Evolutionary conservation across 2,329 filamentous ascomycete species (phyloP), one percentile per base, ranked within the genome.

Genomic region (Cladosporium sp.): DNA sequence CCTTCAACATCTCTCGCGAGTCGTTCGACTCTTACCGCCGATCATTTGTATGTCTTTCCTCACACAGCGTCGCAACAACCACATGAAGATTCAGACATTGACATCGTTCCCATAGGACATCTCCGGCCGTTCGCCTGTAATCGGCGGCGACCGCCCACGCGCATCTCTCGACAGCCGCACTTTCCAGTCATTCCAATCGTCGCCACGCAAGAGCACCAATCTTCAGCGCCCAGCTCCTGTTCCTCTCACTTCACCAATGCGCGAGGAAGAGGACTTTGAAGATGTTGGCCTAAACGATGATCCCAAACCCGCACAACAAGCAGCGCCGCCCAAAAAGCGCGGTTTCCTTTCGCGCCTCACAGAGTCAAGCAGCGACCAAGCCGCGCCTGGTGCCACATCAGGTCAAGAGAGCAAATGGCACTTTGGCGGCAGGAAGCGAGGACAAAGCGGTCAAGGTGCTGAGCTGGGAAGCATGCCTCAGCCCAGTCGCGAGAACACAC

Each of bases 1-100:
- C 91, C 15, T 98, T 98, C 77, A 92, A 91, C 69, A 98, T 98
- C 77, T 97, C 93, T 44, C 87, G 94, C 74, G 95, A 98, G 80
- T 97, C 93, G 1, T 98, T 98, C 75, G 95, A 98, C 78, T 97
- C 93, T 3, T 98, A 98, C 80, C 86, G 95, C 69, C 88, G 95
- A 74, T 97, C 93, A 70, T 98, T 98, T 82, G 94, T 97, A 86
- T 72, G 90, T 84, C 15, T n/a, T n/a, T 44, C 51, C 32, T 34
- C 55, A 21, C 34, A 34, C n/a, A 21, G 3, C 18, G 28, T 32
- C 26, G 60, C 34, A 30, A 21, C 49, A 7, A 26, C n/a, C 21
- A 32, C 58, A 59, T n/a, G 11, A 3, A 32, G 55, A 58, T 38
- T 4, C 32, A 24, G 51, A 18, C 59, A 58, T 65, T 68, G 55